Conservation (phyloP, 345 rosid genomes). For the Punica granatum region DNA sequence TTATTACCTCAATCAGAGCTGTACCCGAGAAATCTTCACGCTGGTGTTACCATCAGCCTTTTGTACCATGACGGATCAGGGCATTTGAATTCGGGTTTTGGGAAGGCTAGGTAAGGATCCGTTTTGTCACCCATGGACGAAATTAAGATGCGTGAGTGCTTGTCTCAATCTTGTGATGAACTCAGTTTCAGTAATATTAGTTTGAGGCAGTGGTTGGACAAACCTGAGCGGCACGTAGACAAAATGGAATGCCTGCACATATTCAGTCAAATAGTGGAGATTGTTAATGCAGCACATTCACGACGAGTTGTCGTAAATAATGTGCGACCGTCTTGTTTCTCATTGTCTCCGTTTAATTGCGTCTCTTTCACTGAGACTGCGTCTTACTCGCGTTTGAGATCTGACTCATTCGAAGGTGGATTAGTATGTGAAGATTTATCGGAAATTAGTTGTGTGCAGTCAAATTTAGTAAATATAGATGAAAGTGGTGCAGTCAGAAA, state of each 20-base stretch:
- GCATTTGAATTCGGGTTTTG: not conserved
- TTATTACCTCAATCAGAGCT: not conserved
- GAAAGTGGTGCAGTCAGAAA: slow-evolving; percentile 19
- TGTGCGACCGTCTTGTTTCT: slow-evolving; percentile 90
- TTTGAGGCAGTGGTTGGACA: slow-evolving; percentile 92
- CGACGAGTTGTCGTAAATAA: slow-evolving; percentile 78
- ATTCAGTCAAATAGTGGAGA: slow-evolving; percentile 84
- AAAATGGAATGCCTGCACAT: slow-evolving; percentile 79
- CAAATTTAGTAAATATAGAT: slow-evolving; percentile 30
- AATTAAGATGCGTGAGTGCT: slow-evolving; percentile 39
- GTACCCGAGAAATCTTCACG: not conserved
- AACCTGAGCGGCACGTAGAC: slow-evolving; percentile 62
- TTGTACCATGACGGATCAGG: not conserved
- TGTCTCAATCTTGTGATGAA: slow-evolving; percentile 42
- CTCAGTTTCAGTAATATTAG: slow-evolving; percentile 70
- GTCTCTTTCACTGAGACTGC: slow-evolving; percentile 90
- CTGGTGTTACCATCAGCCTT: not conserved
- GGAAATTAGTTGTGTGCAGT: slow-evolving; percentile 51
- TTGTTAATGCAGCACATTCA: slow-evolving; percentile 75
- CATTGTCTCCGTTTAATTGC: slow-evolving; percentile 80
- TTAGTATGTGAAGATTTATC: slow-evolving; percentile 37
- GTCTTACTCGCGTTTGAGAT: slow-evolving; percentile 85
- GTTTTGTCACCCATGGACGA: slow-evolving; percentile 36
- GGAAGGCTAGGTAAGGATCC: not conserved
- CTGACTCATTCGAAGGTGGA: slow-evolving; percentile 77